Evolutionary conservation across 2,329 filamentous ascomycete genomes (phyloP).

Genomic region (Paraphoma chrysanthemicola): DNA sequence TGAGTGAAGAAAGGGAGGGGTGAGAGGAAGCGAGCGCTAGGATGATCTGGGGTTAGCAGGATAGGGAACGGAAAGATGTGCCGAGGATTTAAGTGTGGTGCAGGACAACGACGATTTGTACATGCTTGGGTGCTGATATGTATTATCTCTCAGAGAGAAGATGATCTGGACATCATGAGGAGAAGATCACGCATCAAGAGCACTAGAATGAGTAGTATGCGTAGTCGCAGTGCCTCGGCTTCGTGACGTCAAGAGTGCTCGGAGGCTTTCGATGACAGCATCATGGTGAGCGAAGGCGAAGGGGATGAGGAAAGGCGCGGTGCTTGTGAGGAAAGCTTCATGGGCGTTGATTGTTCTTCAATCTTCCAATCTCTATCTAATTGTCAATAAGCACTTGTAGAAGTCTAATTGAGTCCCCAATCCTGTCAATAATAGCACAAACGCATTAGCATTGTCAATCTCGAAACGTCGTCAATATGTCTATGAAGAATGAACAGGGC

Average conservation of each 20-base stretch:
- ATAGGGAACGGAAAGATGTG: not conserved
- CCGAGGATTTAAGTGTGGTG: not conserved
- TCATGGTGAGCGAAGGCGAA: not conserved
- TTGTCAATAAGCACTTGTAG: too few relatives aligned
- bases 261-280: not conserved
- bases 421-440: not conserved
- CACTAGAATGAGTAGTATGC: not conserved
- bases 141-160: not conserved
- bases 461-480: slow-evolving; percentile 11
- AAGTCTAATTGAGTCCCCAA: not conserved
- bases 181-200: not conserved
- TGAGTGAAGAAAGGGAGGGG: not conserved
- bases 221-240: not conserved
- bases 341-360: not conserved
- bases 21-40: not conserved
- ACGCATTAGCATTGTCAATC: slow-evolving; percentile 17
- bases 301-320: not conserved
- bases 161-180: too few relatives aligned
- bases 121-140: not conserved
- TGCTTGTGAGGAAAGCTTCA: not conserved
- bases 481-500: slow-evolving; percentile 27
- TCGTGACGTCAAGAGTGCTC: slow-evolving; percentile 5
- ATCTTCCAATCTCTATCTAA: not conserved
- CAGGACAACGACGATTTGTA: too few relatives aligned
- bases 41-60: not conserved